A percentile compares a stretch with the other conserved stretches of the same genome.
Conservation (phyloP, 2,329 filamentous ascomycete genomes). For the Fusarium continuum region DNA sequence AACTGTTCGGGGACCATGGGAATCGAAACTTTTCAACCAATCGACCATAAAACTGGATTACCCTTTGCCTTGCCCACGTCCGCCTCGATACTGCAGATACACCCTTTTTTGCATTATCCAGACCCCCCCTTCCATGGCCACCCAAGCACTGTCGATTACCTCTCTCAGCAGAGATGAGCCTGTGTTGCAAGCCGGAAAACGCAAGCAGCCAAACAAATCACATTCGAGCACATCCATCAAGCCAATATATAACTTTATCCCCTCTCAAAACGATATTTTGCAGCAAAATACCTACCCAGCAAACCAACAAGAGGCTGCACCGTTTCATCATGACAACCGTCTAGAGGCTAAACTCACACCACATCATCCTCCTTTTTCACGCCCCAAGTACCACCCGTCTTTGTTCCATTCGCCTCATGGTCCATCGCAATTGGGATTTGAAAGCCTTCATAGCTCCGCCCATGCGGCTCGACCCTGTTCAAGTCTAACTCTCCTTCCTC, state of each 20-base stretch:
- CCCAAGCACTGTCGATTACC: not conserved
- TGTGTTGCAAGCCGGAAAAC: not conserved
- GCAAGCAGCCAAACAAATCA: not conserved
- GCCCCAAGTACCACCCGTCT: slow-evolving; percentile 4
- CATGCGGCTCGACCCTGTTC: slow-evolving; percentile 4
- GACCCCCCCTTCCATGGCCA: not conserved
- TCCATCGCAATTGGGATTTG: slow-evolving; percentile 27
- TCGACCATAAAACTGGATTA: not conserved
- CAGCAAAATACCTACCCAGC: not conserved
- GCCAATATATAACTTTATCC: not conserved
- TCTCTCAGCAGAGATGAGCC: slow-evolving; percentile 5
- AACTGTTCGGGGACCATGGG: slow-evolving; percentile 20
- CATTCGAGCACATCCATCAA: not conserved
- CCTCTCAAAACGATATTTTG: not conserved
- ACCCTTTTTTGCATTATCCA: not conserved
- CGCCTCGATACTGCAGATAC: slow-evolving; percentile 8
- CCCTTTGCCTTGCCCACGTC: not conserved
- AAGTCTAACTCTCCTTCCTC: not conserved
- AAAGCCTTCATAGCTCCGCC: slow-evolving; percentile 8
- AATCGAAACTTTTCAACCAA: slow-evolving; percentile 26
- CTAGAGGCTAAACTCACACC: slow-evolving; percentile 21
- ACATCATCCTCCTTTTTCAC: not conserved
- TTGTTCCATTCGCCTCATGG: slow-evolving; percentile 20
- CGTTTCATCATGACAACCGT: slow-evolving; percentile 2
- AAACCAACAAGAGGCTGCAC: not conserved